Evolutionary conservation across 805 yeast species (phyloP), one percentile per base, ranked within the genome.

Genomic region (Kockiozyma suomiensis): DNA sequence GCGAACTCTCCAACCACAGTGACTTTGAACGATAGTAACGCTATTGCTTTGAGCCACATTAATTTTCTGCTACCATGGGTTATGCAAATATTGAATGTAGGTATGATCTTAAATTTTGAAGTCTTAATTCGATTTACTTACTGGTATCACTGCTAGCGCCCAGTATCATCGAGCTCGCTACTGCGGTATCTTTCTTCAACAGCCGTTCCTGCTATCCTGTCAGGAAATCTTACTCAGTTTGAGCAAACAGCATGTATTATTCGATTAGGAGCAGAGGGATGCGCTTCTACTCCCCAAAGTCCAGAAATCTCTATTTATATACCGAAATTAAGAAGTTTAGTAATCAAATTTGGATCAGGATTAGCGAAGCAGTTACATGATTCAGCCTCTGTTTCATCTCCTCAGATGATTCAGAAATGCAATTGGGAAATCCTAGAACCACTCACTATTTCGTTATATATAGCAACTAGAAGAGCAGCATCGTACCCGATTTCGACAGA

Each of bases 391-490:
- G 50, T n/a, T n/a, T n/a, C n/a, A n/a, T n/a, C n/a, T n/a, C n/a
- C n/a, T n/a, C n/a, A n/a, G n/a, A n/a, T n/a, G n/a, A n/a, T n/a
- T n/a, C n/a, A n/a, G n/a, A n/a, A 17, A 12, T 42, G 52, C 28
- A 54, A 55, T 54, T 62, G 66, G 66, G 50, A 58, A 19, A 17
- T 61, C 28, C 12, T 61, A 15, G 66, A 62, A 23, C 62, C 66
- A 21, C 53, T 61, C 0, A 41, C 40, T 6, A 23, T 62, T 12
- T 54, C 62, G 3, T 30, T 62, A 3, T 62, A 62, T 47, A 56
- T 62, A 6, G 54, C 62, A 13, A 43, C 42, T 17, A 48, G 52
- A n/a, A 47, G 60, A 13, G 35, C 52, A 17, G 59, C 65, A 7
- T 52, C 59, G 2, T 62, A 51, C 46, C 65, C 66, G 13, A 40